phyloP scores from a whole-genome alignment of 805 yeast genomes.

The Kazachstania viticola region DNA sequence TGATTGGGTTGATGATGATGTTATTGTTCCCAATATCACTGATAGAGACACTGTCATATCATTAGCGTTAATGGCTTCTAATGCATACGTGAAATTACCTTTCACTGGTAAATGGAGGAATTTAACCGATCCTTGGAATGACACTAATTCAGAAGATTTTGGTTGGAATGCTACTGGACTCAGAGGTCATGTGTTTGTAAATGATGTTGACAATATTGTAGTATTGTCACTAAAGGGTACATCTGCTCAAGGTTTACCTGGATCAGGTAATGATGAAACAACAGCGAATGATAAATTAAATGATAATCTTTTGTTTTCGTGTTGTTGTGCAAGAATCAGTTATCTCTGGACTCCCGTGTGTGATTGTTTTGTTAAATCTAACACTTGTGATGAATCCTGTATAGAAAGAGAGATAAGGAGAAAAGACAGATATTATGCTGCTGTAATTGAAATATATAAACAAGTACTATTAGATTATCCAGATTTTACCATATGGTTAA shows the following conservation, averaged over 20 bases:
- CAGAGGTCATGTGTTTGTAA: slow-evolving; percentile 81
- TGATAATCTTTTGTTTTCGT: slow-evolving; percentile 81
- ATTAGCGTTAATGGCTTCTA: slow-evolving; percentile 76
- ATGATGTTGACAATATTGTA: slow-evolving; percentile 44
- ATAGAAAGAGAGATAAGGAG: slow-evolving; percentile 63
- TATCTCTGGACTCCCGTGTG: slow-evolving; percentile 93
- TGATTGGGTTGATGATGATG: slow-evolving; percentile 52
- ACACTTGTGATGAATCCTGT: slow-evolving; percentile 83
- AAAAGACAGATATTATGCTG: slow-evolving; percentile 73
- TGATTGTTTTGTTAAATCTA: slow-evolving; percentile 76
- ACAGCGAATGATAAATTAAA: slow-evolving; percentile 70
- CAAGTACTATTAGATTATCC: slow-evolving; percentile 63
- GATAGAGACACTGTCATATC: slow-evolving; percentile 65
- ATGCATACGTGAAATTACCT: slow-evolving; percentile 80
- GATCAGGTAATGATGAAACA: slow-evolving; percentile 72
- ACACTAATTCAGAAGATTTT: slow-evolving; percentile 42
- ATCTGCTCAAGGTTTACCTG: slow-evolving; percentile 66
- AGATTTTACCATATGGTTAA: slow-evolving; percentile 66
- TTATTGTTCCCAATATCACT: slow-evolving; percentile 58
- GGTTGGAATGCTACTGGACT: slow-evolving; percentile 86
- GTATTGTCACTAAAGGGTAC: slow-evolving; percentile 87
- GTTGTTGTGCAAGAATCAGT: slow-evolving; percentile 91
- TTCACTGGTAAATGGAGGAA: slow-evolving; percentile 80
- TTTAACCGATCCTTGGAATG: slow-evolving; percentile 47
- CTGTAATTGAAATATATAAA: slow-evolving; percentile 63